Conservation (phyloP, 306 rosid genomes). For the Rosa multiflora region DNA sequence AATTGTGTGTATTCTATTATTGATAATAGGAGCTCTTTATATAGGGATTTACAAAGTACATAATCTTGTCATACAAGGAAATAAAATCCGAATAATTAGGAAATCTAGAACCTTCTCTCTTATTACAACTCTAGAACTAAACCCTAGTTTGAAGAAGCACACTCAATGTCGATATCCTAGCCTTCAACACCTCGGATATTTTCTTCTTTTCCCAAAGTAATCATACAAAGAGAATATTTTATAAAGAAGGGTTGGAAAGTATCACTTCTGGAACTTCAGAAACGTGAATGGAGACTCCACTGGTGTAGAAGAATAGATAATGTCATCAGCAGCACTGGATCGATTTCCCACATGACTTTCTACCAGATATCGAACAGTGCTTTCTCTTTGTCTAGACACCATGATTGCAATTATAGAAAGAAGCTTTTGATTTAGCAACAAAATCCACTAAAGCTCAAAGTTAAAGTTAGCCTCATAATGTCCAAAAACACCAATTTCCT, state of each 20-base stretch:
- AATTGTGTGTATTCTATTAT: too few relatives aligned
- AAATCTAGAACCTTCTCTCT: too few relatives aligned
- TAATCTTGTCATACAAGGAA: too few relatives aligned
- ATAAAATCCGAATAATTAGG: too few relatives aligned
- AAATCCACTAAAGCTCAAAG: slow-evolving; percentile 2
- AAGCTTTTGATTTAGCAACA: neutral
- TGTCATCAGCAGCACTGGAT: neutral
- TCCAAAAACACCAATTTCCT: neutral
- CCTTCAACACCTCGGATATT: neutral
- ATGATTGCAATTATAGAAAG: neutral
- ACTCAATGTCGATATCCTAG: too few relatives aligned
- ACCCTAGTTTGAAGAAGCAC: too few relatives aligned
- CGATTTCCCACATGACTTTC: neutral
- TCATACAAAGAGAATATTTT: neutral
- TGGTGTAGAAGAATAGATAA: neutral
- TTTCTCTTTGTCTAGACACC: neutral
- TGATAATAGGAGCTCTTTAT: too few relatives aligned
- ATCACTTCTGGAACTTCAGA: neutral
- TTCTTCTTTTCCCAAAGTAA: neutral
- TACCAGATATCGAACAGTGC: neutral
- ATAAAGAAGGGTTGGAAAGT: neutral
- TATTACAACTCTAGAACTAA: too few relatives aligned
- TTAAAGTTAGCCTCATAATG: neutral
- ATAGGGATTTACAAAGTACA: too few relatives aligned
- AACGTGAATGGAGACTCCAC: slow-evolving; percentile 12